A percentile compares a stretch with the other conserved stretches of the same genome.
These are phyloP conservation scores for Fusarium mangiferae DNA, from an alignment of 2,329 filamentous ascomycete genomes.

Conservation along the genomic window DNA sequence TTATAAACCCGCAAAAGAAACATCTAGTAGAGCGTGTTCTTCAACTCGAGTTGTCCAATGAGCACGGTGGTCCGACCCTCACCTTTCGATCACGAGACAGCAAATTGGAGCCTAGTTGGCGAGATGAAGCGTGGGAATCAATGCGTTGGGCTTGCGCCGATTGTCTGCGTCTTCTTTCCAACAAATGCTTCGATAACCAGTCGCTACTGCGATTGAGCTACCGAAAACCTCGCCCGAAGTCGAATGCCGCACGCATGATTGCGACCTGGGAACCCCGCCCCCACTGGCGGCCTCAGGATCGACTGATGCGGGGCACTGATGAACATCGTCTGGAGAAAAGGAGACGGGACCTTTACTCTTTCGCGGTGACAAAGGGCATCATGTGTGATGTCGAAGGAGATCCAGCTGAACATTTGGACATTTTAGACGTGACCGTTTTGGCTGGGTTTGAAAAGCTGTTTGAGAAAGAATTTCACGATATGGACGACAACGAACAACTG, in stretches of 20 bases:
- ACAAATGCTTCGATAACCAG: constrained; percentile 20
- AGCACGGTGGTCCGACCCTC: constrained; percentile 9
- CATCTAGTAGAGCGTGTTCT: constrained; percentile 21
- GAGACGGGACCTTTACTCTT: background rate
- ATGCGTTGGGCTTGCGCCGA: constrained; percentile 28
- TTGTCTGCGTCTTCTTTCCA: constrained; percentile 24
- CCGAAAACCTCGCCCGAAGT: constrained; percentile 18
- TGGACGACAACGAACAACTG: background rate
- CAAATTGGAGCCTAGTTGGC: background rate
- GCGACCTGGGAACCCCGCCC: constrained; percentile 15
- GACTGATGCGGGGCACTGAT: background rate
- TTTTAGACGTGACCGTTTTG: background rate
- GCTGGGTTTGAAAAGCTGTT: background rate
- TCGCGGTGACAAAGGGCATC: background rate
- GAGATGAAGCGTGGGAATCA: background rate
- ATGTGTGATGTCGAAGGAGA: background rate
- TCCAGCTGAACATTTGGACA: background rate
- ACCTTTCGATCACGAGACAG: background rate
- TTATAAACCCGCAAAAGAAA: constrained; percentile 13
- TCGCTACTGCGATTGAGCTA: constrained; percentile 5
- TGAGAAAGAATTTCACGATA: background rate
- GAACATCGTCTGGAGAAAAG: background rate
- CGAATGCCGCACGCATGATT: background rate
- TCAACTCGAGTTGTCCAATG: background rate
- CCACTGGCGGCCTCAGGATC: background rate